Base-by-base conservation (phyloP, 2,329 filamentous ascomycete genomes). In the Penicillium brevicompactum region DNA sequence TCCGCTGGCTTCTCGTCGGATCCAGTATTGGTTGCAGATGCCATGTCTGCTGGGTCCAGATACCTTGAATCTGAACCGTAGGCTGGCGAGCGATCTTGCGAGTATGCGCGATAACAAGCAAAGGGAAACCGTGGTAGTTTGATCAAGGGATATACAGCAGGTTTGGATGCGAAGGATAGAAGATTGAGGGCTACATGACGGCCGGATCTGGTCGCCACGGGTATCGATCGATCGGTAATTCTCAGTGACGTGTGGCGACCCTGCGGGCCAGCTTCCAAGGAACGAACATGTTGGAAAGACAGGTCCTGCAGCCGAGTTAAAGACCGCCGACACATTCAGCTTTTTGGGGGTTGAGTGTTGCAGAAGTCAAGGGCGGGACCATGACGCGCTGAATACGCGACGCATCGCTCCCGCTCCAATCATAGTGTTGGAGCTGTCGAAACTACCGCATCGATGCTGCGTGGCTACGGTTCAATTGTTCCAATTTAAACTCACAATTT, bases 251-350 rank as follows among this genome's bases (percentile, higher is more conserved):
- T 50, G 70, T 70, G 66, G 67, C 69, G 55, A 71, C 60, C 45
- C 49, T 46, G 49, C 41, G 48, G 54, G 54, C 61, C 57, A 62
- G 59, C 63, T 65, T 65, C 64, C 61, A 55, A 55, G 57, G 57
- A 42, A 58, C 63, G 57, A 65, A 62, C 66, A 74, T 74, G 64
- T 51, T 66, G 67, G 53, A 62, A 51, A 57, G 58, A 59, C 55
- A 59, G 58, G 52, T 62, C 66, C 60, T 61, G 63, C 61, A 63
- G 59, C 49, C 58, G 59, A 49, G 53, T 44, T 50, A 59, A 54
- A 56, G 53, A 56, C 49, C 60, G 60, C 53, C 61, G 47, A 65
- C 62, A 70, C 71, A 74, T 74, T 56, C 71, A 71, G 70, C 44
- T 57, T 48, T 48, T 50, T 24, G 51, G 52, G 22, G 30, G 34